These are phyloP conservation scores for Penicillium sp. DNA, from an alignment of 2,329 filamentous ascomycete genomes.

Conservation along the genomic window DNA sequence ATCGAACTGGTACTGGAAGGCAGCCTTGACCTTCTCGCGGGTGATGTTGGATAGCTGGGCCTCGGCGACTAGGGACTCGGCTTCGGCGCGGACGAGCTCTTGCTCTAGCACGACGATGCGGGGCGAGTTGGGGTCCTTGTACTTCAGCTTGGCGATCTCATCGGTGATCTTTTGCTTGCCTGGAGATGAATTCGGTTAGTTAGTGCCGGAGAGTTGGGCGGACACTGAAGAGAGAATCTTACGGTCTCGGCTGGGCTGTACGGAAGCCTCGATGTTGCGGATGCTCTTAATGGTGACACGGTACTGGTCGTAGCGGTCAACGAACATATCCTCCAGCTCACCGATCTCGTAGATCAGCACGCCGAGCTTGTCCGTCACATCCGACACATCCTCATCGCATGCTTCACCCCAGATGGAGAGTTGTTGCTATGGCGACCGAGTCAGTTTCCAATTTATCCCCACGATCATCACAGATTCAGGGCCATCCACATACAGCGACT, in stretches of 20 bases:
- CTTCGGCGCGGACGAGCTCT: constrained; percentile 95
- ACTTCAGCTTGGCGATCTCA: constrained; percentile 97
- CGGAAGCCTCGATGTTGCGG: constrained; percentile 96
- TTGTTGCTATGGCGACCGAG: constrained; percentile 71
- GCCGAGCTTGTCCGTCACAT: constrained; percentile 97
- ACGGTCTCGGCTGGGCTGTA: constrained; percentile 97
- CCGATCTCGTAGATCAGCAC: constrained; percentile 98
- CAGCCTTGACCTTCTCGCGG: constrained; percentile 97
- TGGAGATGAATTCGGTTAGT: constrained; percentile 38
- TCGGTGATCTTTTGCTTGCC: constrained; percentile 99
- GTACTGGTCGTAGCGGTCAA: constrained; percentile 99
- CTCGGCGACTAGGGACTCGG: constrained; percentile 97
- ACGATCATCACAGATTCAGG: background rate
- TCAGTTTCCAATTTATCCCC: constrained; percentile 18
- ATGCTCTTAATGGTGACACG: constrained; percentile 99
- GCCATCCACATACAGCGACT: constrained; percentile 71
- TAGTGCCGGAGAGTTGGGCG: background rate
- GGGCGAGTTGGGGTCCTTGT: constrained; percentile 98
- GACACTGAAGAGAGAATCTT: constrained; percentile 42
- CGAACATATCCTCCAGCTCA: constrained; percentile 96
- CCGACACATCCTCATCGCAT: constrained; percentile 95
- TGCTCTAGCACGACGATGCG: constrained; percentile 98
- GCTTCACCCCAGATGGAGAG: constrained; percentile 95
- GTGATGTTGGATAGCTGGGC: constrained; percentile 99
- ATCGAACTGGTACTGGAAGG: constrained; percentile 97